These are phyloP conservation scores for Coelastrella sp. DNA, from an alignment of 139 green algal genomes.

Conservation along the genomic window DNA sequence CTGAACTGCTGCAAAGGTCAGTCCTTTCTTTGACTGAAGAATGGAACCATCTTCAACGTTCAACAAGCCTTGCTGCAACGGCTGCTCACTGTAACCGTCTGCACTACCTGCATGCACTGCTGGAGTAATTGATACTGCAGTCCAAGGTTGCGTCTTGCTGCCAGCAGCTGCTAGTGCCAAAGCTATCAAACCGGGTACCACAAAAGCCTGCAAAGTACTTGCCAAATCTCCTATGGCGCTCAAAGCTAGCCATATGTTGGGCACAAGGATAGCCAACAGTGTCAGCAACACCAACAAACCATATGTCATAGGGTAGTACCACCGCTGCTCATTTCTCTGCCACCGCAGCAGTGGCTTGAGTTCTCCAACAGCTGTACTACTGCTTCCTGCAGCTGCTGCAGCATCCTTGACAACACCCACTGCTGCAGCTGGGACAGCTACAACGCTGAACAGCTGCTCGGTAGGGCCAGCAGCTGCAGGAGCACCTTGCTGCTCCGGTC, in stretches of 20 bases:
- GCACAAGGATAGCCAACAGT: neutral
- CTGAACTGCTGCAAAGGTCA: neutral
- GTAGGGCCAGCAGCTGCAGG: too few species aligned
- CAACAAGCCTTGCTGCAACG: too few species aligned
- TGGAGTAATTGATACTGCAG: neutral
- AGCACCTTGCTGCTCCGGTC: too few species aligned
- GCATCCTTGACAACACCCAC: neutral
- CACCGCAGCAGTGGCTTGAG: neutral
- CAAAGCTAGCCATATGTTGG: constrained; percentile 40
- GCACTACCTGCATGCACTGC: neutral
- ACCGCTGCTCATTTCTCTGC: constrained; percentile 23
- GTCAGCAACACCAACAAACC: neutral
- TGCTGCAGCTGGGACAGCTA: too few species aligned
- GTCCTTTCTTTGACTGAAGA: neutral
- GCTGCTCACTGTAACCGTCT: too few species aligned
- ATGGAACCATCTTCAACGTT: neutral
- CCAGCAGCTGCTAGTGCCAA: neutral
- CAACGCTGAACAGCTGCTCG: too few species aligned
- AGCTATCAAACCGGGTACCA: constrained; percentile 34
- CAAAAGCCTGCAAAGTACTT: constrained; percentile 32
- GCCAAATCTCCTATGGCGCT: constrained; percentile 20
- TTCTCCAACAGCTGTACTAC: neutral
- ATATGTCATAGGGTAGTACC: constrained; percentile 47
- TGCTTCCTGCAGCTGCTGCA: neutral
- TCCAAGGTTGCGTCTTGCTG: neutral